Evolutionary conservation across 192 early-diverging fungal genomes (phyloP), one percentile per base, ranked within the genome.

Genomic region (Podila minutissima): DNA sequence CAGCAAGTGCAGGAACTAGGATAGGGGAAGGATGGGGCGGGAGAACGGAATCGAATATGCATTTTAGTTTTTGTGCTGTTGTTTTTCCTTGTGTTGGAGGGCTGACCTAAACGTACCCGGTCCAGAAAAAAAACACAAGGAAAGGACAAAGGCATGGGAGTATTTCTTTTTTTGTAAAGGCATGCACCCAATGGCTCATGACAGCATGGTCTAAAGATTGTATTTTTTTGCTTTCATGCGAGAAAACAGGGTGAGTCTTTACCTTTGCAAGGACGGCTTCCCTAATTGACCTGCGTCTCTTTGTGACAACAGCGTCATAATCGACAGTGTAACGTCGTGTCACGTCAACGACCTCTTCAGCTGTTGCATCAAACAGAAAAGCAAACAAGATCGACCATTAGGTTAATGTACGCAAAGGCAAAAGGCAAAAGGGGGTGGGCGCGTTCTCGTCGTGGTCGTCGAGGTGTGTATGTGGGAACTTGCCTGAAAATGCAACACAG

Each of bases 291-390:
- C 64, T 69, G 2, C 87, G 62, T 61, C 82, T 72, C 46, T 69
- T 66, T 7, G 82, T 26, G 2, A 82, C 66, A 10, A 59, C 51
- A 2, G 67, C 46, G 67, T 82, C 62, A 26, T 71, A 88, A 17
- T 86, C 74, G 26, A 64, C 64, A 4, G 78, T 82, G 61, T 88
- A 88, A n/a, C 87, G 69, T 41, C 75, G 84, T 7, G 87, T 88
- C 5, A 88, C 85, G 77, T 88, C 87, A 19, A 88, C 72, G 3
- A 78, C 83, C 62, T 86, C 85, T 41, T 84, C 69, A 1, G 72
- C 72, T 83, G 29, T 66, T 37, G n/a, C n/a, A 31, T 2, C 15
- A 60, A 17, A 19, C 49, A n/a, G 22, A 35, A 51, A 57, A 58
- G 15, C n/a, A n/a, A n/a, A 55, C 8, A 64, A 29, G 49, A 15